Evolutionary conservation across 257 asterid species (phyloP).

Genomic region (Oldenlandia corymbosa): DNA sequence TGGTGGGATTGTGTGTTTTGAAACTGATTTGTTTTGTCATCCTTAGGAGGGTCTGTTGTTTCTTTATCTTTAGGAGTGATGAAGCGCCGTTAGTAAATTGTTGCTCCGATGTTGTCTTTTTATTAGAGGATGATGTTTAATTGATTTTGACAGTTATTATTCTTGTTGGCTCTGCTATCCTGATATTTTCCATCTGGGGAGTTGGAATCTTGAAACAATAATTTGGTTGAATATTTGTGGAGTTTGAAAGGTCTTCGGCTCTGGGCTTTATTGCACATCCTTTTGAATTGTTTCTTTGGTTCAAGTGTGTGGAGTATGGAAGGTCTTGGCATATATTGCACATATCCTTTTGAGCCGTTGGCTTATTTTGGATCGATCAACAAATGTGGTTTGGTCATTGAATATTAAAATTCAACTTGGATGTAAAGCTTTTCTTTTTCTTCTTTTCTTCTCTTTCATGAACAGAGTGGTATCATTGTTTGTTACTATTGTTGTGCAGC

Average conservation of each 20-base stretch:
- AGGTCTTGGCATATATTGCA: no score
- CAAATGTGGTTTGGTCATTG: no score
- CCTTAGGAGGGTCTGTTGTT: neutral
- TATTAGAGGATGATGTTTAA: neutral
- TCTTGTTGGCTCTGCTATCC: no score
- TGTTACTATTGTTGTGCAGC: slow-evolving; percentile 40
- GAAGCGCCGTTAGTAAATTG: no score
- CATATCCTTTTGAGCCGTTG: no score
- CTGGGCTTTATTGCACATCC: neutral
- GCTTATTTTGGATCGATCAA: no score
- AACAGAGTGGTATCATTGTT: no score
- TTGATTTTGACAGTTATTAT: neutral
- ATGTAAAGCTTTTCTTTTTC: no score
- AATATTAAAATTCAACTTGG: no score
- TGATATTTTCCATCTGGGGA: neutral
- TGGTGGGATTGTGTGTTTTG: neutral
- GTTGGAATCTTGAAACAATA: neutral
- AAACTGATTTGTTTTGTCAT: neutral
- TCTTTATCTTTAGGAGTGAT: no score
- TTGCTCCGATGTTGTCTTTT: neutral
- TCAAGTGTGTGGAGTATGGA: no score
- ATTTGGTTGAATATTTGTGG: neutral
- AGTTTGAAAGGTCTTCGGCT: neutral
- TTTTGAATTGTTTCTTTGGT: neutral
- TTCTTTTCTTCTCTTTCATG: no score